Percentiles rank a stretch among this genome's conserved stretches.
These are phyloP conservation scores for Rhodotorula sp. DNA, from an alignment of 1,284 basidiomycete species.

Conservation along the genomic window DNA sequence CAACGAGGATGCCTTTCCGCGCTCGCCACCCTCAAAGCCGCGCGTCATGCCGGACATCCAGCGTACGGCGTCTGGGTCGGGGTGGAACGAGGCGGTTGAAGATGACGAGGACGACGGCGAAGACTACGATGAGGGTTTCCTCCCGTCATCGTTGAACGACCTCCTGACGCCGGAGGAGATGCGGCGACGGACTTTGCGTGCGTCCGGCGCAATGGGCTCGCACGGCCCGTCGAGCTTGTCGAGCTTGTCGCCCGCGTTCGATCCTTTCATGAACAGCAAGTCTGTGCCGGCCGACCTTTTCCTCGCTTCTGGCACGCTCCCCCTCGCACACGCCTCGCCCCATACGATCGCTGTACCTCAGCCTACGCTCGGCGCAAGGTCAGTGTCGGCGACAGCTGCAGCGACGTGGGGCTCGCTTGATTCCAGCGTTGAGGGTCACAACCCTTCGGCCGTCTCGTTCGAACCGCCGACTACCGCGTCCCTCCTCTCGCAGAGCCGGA, in stretches of 20 bases:
- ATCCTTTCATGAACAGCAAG: constrained; percentile 19
- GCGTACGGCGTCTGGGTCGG: constrained; percentile 6
- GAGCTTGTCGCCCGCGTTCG: constrained; percentile 6
- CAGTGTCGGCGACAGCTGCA: not conserved
- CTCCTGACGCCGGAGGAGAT: constrained; percentile 79
- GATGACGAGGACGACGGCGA: constrained; percentile 51
- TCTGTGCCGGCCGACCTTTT: constrained; percentile 36
- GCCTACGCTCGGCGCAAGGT: not conserved
- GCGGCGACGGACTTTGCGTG: constrained; percentile 65
- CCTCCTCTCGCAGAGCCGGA: constrained; percentile 18
- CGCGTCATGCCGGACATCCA: constrained; percentile 14
- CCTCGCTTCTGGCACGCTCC: constrained; percentile 16
- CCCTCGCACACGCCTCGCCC: not conserved
- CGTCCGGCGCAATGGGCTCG: constrained; percentile 52
- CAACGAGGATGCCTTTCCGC: constrained; percentile 35
- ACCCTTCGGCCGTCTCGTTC: constrained; percentile 21
- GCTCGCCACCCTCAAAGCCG: constrained; percentile 27
- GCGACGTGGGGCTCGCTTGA: constrained; percentile 1
- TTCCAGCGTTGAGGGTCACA: constrained; percentile 20
- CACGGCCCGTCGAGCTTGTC: constrained; percentile 21
- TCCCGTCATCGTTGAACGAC: constrained; percentile 82
- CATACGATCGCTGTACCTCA: not conserved
- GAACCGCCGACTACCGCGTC: constrained; percentile 10
- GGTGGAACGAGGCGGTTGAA: constrained; percentile 49
- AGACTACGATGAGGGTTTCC: constrained; percentile 64